A percentile compares a stretch with the other conserved stretches of the same genome.
Conservation (phyloP, 2,329 filamentous ascomycete species). For the Botrytis hyacinthi region DNA sequence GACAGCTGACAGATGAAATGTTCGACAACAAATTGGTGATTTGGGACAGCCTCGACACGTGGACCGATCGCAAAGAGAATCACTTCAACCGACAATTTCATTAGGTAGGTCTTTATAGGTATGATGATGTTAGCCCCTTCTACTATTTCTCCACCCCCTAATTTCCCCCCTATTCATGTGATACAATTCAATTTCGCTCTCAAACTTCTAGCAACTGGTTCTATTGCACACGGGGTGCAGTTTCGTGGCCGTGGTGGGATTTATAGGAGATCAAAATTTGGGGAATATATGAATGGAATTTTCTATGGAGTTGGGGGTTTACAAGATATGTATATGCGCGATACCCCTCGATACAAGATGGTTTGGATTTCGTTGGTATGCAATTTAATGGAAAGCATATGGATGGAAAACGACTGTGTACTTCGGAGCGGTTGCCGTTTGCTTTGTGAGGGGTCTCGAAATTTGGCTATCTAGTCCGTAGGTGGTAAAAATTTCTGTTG, state of each 20-base stretch:
- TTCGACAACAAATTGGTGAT: neutral
- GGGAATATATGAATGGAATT: neutral
- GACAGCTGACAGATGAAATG: neutral
- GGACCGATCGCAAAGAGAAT: neutral
- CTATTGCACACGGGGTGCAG: constrained; percentile 28
- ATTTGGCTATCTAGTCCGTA: constrained; percentile 7
- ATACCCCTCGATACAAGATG: constrained; percentile 15
- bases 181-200: constrained; percentile 26
- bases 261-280: constrained; percentile 10
- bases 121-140: constrained; percentile 27
- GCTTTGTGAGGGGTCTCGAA: neutral
- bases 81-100: neutral
- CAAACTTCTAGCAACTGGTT: constrained; percentile 25
- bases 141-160: constrained; percentile 16
- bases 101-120: constrained; percentile 35
- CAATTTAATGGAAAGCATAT: constrained; percentile 7
- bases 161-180: constrained; percentile 24
- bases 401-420: constrained; percentile 3
- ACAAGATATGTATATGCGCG: constrained; percentile 11
- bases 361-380: constrained; percentile 1
- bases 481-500: neutral
- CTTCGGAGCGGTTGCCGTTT: neutral
- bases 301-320: constrained; percentile 14
- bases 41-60: neutral
- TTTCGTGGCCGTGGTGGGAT: constrained; percentile 21